These are phyloP conservation scores for Aspergillus proliferans DNA, from an alignment of 2,329 filamentous ascomycete genomes.

Conservation along the genomic window DNA sequence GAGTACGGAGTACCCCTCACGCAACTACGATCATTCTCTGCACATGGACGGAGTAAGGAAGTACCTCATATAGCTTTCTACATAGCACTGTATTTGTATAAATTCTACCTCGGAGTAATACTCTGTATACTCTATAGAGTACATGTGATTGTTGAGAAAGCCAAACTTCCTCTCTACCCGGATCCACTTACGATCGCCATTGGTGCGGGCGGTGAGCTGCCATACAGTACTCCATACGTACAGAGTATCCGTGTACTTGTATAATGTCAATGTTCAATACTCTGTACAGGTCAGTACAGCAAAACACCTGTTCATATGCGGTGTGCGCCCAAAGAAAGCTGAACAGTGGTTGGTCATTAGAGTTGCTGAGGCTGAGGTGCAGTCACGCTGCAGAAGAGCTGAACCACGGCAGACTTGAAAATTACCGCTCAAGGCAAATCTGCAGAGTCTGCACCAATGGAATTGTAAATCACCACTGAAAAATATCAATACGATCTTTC, in stretches of 20 bases:
- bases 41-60: neutral
- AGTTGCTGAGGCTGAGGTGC: neutral
- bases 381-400: neutral
- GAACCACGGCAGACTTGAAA: neutral
- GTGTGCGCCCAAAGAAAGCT: neutral
- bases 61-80: too few species aligned
- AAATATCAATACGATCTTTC: neutral
- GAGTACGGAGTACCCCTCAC: neutral
- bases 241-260: neutral
- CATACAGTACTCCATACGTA: neutral
- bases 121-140: neutral
- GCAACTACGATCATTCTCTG: neutral
- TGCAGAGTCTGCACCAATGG: neutral
- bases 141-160: neutral
- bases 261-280: neutral
- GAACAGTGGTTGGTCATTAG: neutral
- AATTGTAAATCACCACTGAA: neutral
- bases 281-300: neutral
- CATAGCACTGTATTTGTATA: neutral
- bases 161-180: neutral
- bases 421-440: neutral
- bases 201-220: neutral
- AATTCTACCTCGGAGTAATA: neutral
- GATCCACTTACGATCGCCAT: neutral
- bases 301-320: neutral